Conservation (phyloP, 768 basidiomycete genomes). For the Amanita rubescens region DNA sequence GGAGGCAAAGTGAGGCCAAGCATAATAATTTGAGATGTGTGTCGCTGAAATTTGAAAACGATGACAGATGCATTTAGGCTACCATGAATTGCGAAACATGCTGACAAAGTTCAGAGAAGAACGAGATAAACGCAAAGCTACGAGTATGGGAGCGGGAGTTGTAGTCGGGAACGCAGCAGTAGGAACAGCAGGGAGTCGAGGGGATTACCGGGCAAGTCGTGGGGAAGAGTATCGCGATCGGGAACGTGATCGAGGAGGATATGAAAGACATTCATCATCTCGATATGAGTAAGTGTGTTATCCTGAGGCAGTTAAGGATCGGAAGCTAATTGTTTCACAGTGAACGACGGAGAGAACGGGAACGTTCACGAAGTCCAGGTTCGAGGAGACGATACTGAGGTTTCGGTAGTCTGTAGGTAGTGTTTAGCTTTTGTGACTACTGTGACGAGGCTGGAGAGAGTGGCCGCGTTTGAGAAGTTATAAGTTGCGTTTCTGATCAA, state of each 20-base stretch:
- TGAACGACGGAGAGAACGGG: slow-evolving; percentile 65
- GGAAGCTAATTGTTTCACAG: slow-evolving; percentile 31
- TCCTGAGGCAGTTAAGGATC: too few relatives aligned
- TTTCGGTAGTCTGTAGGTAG: too few relatives aligned
- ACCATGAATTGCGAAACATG: slow-evolving; percentile 96
- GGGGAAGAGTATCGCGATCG: slow-evolving; percentile 61
- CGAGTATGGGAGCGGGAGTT: slow-evolving; percentile 33
- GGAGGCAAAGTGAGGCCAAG: slow-evolving; percentile 88
- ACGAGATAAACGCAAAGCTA: slow-evolving; percentile 71
- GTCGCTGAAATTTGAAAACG: slow-evolving; percentile 13
- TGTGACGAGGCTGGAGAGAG: background rate
- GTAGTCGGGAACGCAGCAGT: slow-evolving; percentile 28
- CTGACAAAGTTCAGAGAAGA: slow-evolving; percentile 86
- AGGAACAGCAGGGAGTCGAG: slow-evolving; percentile 32
- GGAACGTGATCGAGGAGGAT: slow-evolving; percentile 57
- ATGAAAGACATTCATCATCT: slow-evolving; percentile 59
- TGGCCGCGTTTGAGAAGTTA: slow-evolving; percentile 12
- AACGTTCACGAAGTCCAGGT: slow-evolving; percentile 70
- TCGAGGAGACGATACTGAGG: slow-evolving; percentile 50
- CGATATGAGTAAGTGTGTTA: slow-evolving; percentile 75
- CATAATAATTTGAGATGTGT: slow-evolving; percentile 11
- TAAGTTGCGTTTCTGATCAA: slow-evolving; percentile 11
- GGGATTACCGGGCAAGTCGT: slow-evolving; percentile 30
- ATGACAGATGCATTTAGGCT: slow-evolving; percentile 93
- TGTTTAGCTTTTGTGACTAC: background rate